A percentile compares a stretch with the other conserved stretches of the same genome.
These are phyloP conservation scores for Bathelium albidoporum DNA, from an alignment of 495 filamentous ascomycete species.

Conservation along the genomic window DNA sequence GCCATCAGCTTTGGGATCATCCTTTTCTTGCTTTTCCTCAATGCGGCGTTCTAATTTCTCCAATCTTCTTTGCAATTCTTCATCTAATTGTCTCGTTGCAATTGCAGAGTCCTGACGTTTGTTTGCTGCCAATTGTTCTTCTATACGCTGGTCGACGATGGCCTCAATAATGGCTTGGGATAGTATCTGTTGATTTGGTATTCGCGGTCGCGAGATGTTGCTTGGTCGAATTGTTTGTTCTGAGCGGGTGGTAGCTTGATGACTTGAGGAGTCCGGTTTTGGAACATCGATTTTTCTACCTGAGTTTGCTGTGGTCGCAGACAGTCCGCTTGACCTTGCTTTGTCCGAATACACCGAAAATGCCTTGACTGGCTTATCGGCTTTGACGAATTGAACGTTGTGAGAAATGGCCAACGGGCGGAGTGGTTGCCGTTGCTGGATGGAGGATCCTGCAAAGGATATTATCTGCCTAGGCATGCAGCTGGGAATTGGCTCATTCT, in stretches of 20 bases:
- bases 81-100: slow-evolving; percentile 18
- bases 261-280: slow-evolving; percentile 13
- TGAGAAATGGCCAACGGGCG: slow-evolving; percentile 53
- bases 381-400: slow-evolving; percentile 44
- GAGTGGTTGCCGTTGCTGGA: slow-evolving; percentile 55
- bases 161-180: slow-evolving; percentile 56
- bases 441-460: neutral
- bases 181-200: neutral
- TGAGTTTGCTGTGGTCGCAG: neutral
- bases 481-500: slow-evolving; percentile 74
- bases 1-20: slow-evolving; percentile 63
- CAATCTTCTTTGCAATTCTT: slow-evolving; percentile 68
- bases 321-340: slow-evolving; percentile 33
- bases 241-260: slow-evolving; percentile 15
- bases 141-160: slow-evolving; percentile 82
- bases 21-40: slow-evolving; percentile 50
- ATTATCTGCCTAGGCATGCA: slow-evolving; percentile 42
- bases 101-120: neutral
- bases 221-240: slow-evolving; percentile 25
- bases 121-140: slow-evolving; percentile 52
- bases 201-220: slow-evolving; percentile 7
- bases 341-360: slow-evolving; percentile 78
- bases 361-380: slow-evolving; percentile 66
- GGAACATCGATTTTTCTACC: slow-evolving; percentile 2
- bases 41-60: slow-evolving; percentile 79